Evolutionary conservation across 805 yeast genomes (phyloP).

Genomic region (Ogataea naganishii): DNA sequence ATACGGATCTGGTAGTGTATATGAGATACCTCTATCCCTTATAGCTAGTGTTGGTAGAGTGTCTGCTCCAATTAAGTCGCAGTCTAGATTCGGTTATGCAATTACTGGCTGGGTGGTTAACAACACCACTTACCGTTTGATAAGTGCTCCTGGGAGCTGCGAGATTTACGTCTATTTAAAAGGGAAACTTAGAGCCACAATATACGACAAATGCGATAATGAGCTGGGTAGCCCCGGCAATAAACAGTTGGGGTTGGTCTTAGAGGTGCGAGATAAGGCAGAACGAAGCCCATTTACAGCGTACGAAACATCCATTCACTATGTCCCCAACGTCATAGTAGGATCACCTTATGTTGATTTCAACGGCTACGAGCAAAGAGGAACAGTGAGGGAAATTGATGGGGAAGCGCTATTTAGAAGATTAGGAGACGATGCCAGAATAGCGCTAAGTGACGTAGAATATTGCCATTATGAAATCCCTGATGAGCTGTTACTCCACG

Average conservation of each 20-base stretch:
- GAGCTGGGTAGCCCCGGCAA: constrained; percentile 30
- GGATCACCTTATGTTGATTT: constrained; percentile 30
- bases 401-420: constrained; percentile 11
- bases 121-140: constrained; percentile 28
- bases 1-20: constrained; percentile 32
- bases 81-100: constrained; percentile 34
- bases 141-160: constrained; percentile 46
- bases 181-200: constrained; percentile 8
- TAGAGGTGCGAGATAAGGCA: constrained; percentile 21
- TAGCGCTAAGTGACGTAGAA: not conserved
- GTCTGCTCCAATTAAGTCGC: constrained; percentile 13
- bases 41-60: constrained; percentile 6
- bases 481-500: constrained; percentile 6
- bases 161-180: constrained; percentile 26
- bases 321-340: constrained; percentile 16
- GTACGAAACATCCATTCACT: not conserved
- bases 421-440: not conserved
- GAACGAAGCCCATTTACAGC: not conserved
- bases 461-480: constrained; percentile 13
- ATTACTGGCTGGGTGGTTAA: constrained; percentile 21
- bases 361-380: constrained; percentile 22
- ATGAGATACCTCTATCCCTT: constrained; percentile 31
- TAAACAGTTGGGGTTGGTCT: constrained; percentile 32
- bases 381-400: constrained; percentile 25
- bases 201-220: constrained; percentile 12